These are phyloP conservation scores for Debaryomyces sp. DNA, from an alignment of 1,139 yeast genomes.

Conservation along the genomic window DNA sequence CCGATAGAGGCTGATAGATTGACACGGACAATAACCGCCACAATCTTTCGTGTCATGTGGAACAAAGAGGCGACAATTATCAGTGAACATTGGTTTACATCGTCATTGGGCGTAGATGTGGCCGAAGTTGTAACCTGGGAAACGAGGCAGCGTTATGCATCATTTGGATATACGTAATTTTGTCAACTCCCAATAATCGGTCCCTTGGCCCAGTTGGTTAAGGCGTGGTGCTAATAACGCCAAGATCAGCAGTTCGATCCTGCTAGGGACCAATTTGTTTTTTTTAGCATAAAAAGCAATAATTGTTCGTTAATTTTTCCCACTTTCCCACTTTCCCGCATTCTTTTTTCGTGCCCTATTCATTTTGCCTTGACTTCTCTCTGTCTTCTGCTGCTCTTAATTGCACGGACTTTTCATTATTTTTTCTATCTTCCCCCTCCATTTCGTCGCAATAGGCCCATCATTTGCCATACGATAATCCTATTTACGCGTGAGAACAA, in stretches of 20 bases:
- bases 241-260: slow-evolving; percentile 87
- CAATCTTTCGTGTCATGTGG: too few relatives aligned
- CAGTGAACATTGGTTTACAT: too few relatives aligned
- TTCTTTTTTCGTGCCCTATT: not conserved
- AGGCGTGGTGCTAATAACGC: slow-evolving; percentile 91
- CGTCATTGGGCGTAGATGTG: too few relatives aligned
- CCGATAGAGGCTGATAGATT: not conserved
- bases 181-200: slow-evolving; percentile 25
- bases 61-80: too few relatives aligned
- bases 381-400: not conserved
- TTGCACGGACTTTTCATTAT: not conserved
- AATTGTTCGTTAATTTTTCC: too few relatives aligned
- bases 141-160: too few relatives aligned
- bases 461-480: not conserved
- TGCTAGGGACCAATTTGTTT: slow-evolving; percentile 69
- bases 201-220: slow-evolving; percentile 91
- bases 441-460: not conserved
- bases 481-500: not conserved
- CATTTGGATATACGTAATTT: not conserved
- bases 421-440: not conserved
- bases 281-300: not conserved
- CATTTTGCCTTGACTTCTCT: not conserved
- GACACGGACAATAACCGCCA: too few relatives aligned
- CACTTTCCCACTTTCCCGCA: not conserved
- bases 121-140: too few relatives aligned